These are phyloP conservation scores for Suillus luteus DNA, from an alignment of 768 basidiomycete species.

Conservation along the genomic window DNA sequence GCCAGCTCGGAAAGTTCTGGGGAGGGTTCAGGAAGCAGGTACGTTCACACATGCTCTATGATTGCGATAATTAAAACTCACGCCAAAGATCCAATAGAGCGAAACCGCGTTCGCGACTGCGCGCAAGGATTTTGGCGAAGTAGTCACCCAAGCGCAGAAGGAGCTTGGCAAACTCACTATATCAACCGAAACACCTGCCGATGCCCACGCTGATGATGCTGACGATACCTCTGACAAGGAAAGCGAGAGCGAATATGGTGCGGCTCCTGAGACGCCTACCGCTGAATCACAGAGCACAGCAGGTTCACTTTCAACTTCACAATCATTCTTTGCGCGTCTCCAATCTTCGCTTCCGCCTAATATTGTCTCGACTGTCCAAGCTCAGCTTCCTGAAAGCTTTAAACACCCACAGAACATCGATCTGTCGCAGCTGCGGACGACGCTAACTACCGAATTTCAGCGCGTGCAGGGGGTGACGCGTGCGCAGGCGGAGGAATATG, in stretches of 20 bases:
- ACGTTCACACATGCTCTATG: slow-evolving; percentile 24
- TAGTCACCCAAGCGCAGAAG: slow-evolving; percentile 78
- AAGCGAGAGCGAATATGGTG: slow-evolving; percentile 28
- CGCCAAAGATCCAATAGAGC: slow-evolving; percentile 47
- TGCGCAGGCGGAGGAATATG: slow-evolving; percentile 84
- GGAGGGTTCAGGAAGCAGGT: slow-evolving; percentile 91
- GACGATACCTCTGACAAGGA: slow-evolving; percentile 16
- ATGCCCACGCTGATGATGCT: slow-evolving; percentile 12
- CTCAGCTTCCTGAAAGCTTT: slow-evolving; percentile 65
- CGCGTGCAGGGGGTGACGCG: slow-evolving; percentile 74
- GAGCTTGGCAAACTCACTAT: slow-evolving; percentile 64
- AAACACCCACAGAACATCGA: slow-evolving; percentile 67
- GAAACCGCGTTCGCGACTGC: slow-evolving; percentile 69
- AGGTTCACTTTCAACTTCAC: slow-evolving; percentile 33
- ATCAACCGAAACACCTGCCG: slow-evolving; percentile 30
- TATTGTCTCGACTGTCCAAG: slow-evolving; percentile 67
- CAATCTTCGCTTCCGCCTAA: slow-evolving; percentile 77
- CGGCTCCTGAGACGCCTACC: slow-evolving; percentile 30
- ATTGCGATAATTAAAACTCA: slow-evolving; percentile 3
- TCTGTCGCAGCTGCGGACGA: slow-evolving; percentile 64
- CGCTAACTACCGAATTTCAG: slow-evolving; percentile 65
- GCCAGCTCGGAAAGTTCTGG: slow-evolving; percentile 87
- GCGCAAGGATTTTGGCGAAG: slow-evolving; percentile 69
- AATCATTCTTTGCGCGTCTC: slow-evolving; percentile 64
- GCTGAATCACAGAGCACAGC: slow-evolving; percentile 22